Evolutionary conservation across 768 basidiomycete genomes (phyloP).

Genomic region (Psilocybe cubensis): DNA sequence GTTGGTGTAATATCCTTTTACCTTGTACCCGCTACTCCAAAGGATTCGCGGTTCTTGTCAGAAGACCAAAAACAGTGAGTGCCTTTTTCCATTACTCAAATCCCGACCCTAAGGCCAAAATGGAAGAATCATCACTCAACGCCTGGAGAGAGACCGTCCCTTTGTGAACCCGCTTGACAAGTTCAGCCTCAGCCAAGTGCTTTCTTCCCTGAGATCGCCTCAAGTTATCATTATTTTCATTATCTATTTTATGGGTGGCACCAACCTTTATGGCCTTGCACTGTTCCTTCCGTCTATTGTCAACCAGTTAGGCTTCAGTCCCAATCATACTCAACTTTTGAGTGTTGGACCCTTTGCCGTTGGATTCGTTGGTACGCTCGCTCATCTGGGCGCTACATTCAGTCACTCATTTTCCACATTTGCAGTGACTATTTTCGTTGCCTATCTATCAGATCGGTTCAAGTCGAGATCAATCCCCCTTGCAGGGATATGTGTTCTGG

Average conservation of each 20-base stretch:
- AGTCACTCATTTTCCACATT: not conserved
- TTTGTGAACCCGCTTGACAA: conserved; percentile 28
- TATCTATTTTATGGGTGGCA: conserved; percentile 38
- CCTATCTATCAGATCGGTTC: conserved; percentile 8
- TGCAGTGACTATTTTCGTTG: conserved; percentile 3
- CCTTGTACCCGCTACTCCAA: conserved; percentile 37
- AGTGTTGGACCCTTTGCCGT: conserved; percentile 43
- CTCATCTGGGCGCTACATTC: not conserved
- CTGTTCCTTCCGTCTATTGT: conserved; percentile 41
- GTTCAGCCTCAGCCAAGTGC: conserved; percentile 35
- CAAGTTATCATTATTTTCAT: conserved; percentile 38
- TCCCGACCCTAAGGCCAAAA: not conserved
- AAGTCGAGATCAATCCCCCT: conserved; percentile 7
- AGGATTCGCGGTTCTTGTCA: conserved; percentile 32
- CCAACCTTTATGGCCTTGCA: conserved; percentile 37
- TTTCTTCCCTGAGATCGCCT: conserved; percentile 32
- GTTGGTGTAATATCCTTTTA: conserved; percentile 49
- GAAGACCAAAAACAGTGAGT: conserved; percentile 34
- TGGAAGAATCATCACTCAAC: conserved; percentile 28
- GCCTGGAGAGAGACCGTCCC: conserved; percentile 38
- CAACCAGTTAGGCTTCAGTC: conserved; percentile 36
- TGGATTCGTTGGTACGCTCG: conserved; percentile 33
- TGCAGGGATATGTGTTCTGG: not conserved
- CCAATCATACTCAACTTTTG: conserved; percentile 36
- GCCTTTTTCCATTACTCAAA: not conserved